phyloP scores from a whole-genome alignment of 768 basidiomycete species.

The Hygrophoropsis aurantiaca region DNA sequence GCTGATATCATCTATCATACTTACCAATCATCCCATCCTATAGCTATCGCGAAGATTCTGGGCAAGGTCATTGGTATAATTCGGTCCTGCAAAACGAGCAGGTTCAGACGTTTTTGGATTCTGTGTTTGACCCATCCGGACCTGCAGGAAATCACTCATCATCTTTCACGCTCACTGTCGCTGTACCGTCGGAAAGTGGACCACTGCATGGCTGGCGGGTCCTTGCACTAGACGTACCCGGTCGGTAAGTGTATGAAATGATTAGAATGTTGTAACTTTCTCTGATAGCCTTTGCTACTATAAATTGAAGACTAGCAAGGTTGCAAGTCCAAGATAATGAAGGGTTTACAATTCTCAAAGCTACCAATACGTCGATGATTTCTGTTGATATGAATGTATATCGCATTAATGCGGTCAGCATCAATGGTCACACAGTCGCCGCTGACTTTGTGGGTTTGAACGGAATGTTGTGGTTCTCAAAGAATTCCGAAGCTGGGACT shows the following conservation, averaged over 20 bases:
- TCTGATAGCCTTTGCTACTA: slow-evolving; percentile 18
- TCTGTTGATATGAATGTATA: slow-evolving; percentile 12
- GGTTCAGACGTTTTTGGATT: slow-evolving; percentile 58
- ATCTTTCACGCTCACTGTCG: slow-evolving; percentile 72
- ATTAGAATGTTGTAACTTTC: background rate
- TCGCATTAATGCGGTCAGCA: slow-evolving; percentile 3
- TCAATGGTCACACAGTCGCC: slow-evolving; percentile 13
- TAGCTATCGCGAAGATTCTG: slow-evolving; percentile 64
- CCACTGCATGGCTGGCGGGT: slow-evolving; percentile 72
- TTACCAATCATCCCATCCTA: background rate
- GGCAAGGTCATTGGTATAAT: slow-evolving; percentile 71
- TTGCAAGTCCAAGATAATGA: slow-evolving; percentile 2
- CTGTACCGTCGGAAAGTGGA: slow-evolving; percentile 67
- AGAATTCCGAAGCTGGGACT: background rate
- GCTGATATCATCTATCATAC: background rate
- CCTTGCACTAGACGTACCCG: slow-evolving; percentile 57
- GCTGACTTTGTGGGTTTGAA: background rate
- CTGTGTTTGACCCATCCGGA: slow-evolving; percentile 10
- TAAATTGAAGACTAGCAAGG: background rate
- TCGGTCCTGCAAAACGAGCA: slow-evolving; percentile 52
- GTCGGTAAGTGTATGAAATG: slow-evolving; percentile 58
- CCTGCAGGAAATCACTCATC: slow-evolving; percentile 5
- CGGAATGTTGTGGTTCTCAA: slow-evolving; percentile 11
- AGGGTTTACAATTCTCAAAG: slow-evolving; percentile 12
- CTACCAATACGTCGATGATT: slow-evolving; percentile 25